Evolutionary conservation across 176 grass and related monocot species (phyloP), one percentile per base, ranked within the genome.

Genomic region (Thinopyrum elongatum): DNA sequence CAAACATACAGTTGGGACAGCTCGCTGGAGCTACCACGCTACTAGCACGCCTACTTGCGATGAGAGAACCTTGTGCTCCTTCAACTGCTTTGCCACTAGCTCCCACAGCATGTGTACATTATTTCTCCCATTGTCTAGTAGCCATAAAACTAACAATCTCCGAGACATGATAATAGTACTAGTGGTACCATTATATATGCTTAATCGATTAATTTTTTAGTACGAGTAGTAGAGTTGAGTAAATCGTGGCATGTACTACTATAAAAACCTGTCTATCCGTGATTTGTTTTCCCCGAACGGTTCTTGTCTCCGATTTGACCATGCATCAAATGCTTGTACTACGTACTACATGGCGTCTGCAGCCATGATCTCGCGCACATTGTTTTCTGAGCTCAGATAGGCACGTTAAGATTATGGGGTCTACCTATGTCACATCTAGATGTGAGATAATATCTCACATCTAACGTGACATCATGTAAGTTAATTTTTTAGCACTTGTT

Each of bases 61-160:
- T 2, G 26, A 74, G 27, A 89, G 65, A 80, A 63, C 42, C 79
- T 86, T 86, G 57, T 78, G 41, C 8, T 31, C 34, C 77, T 68
- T 22, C 44, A 83, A 14, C 39, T 25, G 78, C 73, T 82, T 59
- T 28, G 77, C 61, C 36, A 76, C 16, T 34, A 33, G n/a, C 47
- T 22, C 11, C 11, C 31, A 23, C 38, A 5, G 34, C 68, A 28
- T 22, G 14, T 15, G 51, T 39, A 60, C 19, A 59, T 25, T 78
- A 83, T 63, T 63, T 38, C 10, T 28, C 73, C 21, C 14, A 33
- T 53, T 17, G 49, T 53, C 49, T 5, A 19, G 49, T 53, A 53
- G 49, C 49, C 49, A 53, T 19, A 53, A 53, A 53, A 53, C 49
- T 19, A 53, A 19, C 49, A 17, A 19, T 19, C 49, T 19, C 1